Percentiles rank a stretch among this genome's conserved stretches.
These are phyloP conservation scores for Phytophthora pseudosyringae DNA, from an alignment of 352 stramenopile genomes.

Conservation along the genomic window DNA sequence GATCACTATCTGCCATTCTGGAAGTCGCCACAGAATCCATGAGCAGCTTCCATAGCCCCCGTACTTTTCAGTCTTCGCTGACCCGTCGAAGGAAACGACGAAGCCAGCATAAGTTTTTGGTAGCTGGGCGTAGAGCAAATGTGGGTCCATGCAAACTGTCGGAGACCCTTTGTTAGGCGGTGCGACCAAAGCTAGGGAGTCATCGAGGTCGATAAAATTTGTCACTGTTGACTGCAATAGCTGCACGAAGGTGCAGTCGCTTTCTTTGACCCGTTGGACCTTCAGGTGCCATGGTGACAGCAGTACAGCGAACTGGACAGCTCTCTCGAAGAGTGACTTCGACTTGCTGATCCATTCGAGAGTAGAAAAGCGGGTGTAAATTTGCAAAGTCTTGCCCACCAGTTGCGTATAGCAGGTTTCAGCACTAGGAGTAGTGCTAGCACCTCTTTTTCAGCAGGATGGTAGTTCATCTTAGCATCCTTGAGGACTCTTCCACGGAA, in stretches of 20 bases:
- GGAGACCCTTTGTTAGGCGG: neutral
- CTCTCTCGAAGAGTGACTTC: constrained; percentile 14
- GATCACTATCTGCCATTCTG: constrained; percentile 22
- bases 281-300: constrained; percentile 17
- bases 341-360: constrained; percentile 28
- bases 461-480: constrained; percentile 24
- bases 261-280: neutral
- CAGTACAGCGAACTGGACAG: constrained; percentile 19
- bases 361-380: constrained; percentile 29
- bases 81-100: constrained; percentile 31
- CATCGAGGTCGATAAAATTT: constrained; percentile 12
- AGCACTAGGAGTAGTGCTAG: constrained; percentile 14
- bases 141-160: neutral
- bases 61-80: constrained; percentile 21
- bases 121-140: neutral
- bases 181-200: constrained; percentile 1
- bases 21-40: constrained; percentile 25
- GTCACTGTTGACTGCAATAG: constrained; percentile 15
- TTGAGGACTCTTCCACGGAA: constrained; percentile 13
- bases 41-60: constrained; percentile 15
- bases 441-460: constrained; percentile 23
- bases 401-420: constrained; percentile 13
- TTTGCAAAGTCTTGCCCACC: neutral
- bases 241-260: constrained; percentile 4
- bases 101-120: neutral